phyloP scores from a whole-genome alignment of 2,329 filamentous ascomycete genomes.

The Zymoseptoria ardabiliae region DNA sequence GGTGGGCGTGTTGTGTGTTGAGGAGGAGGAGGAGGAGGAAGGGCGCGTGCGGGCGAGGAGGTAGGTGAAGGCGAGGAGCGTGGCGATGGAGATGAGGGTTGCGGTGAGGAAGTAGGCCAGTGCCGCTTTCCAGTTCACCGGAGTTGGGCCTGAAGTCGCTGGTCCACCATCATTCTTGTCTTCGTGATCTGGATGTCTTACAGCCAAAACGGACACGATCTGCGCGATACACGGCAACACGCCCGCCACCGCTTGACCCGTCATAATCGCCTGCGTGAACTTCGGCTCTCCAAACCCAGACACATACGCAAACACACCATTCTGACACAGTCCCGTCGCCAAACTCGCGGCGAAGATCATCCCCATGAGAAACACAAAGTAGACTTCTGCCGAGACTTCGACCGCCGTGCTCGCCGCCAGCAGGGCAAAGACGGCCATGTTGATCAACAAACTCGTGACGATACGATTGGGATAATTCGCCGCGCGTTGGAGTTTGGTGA shows the following conservation, averaged over 20 bases:
- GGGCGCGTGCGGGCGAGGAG: constrained; percentile 42
- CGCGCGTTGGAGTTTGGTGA: constrained; percentile 71
- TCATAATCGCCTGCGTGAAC: constrained; percentile 96
- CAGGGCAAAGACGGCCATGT: constrained; percentile 66
- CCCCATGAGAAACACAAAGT: constrained; percentile 73
- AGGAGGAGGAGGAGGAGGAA: background rate
- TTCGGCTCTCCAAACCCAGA: constrained; percentile 75
- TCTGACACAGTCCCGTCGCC: constrained; percentile 81
- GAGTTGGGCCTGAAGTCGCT: too few species aligned
- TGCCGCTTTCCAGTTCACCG: constrained; percentile 59
- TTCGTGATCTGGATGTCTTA: constrained; percentile 30
- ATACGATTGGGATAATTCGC: constrained; percentile 89
- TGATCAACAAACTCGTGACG: constrained; percentile 66
- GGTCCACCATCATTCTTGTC: constrained; percentile 6
- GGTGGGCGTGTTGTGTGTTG: constrained; percentile 1
- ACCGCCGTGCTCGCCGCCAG: constrained; percentile 75
- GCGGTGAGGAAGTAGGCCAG: constrained; percentile 90
- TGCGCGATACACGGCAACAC: constrained; percentile 84
- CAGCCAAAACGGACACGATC: constrained; percentile 70
- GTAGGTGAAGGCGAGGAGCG: constrained; percentile 67
- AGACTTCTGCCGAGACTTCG: constrained; percentile 53
- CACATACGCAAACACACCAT: constrained; percentile 88
- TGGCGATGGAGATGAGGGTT: constrained; percentile 62
- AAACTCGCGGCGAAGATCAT: constrained; percentile 75
- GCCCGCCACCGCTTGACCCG: constrained; percentile 83